These are phyloP conservation scores for Tuctoria greenei DNA, from an alignment of 176 grass and related monocot genomes.

Conservation along the genomic window DNA sequence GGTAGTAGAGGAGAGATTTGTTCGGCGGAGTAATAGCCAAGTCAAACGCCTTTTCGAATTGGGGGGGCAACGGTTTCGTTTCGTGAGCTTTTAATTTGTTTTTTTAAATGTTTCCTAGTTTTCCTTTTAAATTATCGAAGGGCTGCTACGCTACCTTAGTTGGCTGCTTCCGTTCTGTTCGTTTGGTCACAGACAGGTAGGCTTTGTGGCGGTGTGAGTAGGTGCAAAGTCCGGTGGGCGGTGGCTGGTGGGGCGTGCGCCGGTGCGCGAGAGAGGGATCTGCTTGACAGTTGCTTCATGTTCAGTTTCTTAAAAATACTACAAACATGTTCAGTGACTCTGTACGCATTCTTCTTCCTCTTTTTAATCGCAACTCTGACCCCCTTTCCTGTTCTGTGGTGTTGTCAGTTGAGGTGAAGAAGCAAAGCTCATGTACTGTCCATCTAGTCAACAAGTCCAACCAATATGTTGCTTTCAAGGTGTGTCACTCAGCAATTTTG, in stretches of 20 bases:
- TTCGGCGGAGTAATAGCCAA: slow-evolving; percentile 2
- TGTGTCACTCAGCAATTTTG: slow-evolving; percentile 37
- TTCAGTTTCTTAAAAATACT: neutral
- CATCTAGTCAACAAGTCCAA: slow-evolving; percentile 80
- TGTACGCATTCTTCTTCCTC: neutral
- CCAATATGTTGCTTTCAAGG: slow-evolving; percentile 93
- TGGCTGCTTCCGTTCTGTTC: slow-evolving; percentile 32
- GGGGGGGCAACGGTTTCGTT: neutral
- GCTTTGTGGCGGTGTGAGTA: slow-evolving; percentile 41
- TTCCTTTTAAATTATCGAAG: neutral
- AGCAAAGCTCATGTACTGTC: slow-evolving; percentile 84
- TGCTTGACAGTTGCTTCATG: slow-evolving; percentile 9
- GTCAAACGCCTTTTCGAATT: slow-evolving; percentile 4
- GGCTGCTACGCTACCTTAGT: slow-evolving; percentile 15
- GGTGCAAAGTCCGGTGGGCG: slow-evolving; percentile 39
- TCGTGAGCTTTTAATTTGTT: neutral
- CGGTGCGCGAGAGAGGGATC: neutral
- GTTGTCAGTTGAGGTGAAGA: slow-evolving; percentile 93
- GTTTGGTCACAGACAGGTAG: slow-evolving; percentile 40
- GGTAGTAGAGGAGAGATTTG: neutral
- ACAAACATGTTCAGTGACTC: too few species aligned
- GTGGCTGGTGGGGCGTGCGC: neutral
- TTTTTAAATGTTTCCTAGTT: neutral
- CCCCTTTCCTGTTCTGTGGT: neutral
- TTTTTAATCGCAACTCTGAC: slow-evolving; percentile 14